Percentiles rank a stretch among this genome's conserved stretches.
Evolutionary conservation across 169 alveolate species (phyloP).

Genomic region (Plasmodium yoelii): DNA sequence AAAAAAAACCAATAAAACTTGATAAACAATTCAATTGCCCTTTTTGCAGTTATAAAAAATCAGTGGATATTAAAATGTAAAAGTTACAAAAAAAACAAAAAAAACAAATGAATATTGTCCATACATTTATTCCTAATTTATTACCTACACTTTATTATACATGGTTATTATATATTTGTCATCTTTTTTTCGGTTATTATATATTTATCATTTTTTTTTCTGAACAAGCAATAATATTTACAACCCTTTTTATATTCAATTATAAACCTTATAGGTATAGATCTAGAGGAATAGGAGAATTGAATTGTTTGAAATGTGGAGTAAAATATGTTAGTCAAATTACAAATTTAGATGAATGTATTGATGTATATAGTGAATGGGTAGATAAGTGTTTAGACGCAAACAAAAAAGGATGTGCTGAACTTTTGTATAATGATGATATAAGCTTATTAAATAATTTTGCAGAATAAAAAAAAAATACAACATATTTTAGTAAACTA

Average conservation of each 20-base stretch:
- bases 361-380: constrained; percentile 94
- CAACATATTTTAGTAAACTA: background rate
- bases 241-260: background rate
- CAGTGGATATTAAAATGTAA: constrained; percentile 92
- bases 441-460: constrained; percentile 20
- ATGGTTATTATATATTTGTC: background rate
- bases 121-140: constrained; percentile 2
- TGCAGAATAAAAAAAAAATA: constrained; percentile 18
- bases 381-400: constrained; percentile 91
- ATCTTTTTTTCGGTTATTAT: no score
- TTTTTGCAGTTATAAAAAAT: constrained; percentile 93
- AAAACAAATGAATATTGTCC: background rate
- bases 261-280: constrained; percentile 28
- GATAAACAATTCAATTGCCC: constrained; percentile 96
- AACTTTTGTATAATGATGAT: constrained; percentile 58
- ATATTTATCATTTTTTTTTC: background rate
- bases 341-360: constrained; percentile 88
- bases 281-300: constrained; percentile 77
- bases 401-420: constrained; percentile 66
- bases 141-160: constrained; percentile 35
- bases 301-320: constrained; percentile 91
- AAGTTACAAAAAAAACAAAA: background rate
- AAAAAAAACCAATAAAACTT: constrained; percentile 87
- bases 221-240: background rate
- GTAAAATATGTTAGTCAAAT: constrained; percentile 86